Base-by-base conservation (phyloP, 2,329 filamentous ascomycete species). In the Pseudogymnoascus sp. region DNA sequence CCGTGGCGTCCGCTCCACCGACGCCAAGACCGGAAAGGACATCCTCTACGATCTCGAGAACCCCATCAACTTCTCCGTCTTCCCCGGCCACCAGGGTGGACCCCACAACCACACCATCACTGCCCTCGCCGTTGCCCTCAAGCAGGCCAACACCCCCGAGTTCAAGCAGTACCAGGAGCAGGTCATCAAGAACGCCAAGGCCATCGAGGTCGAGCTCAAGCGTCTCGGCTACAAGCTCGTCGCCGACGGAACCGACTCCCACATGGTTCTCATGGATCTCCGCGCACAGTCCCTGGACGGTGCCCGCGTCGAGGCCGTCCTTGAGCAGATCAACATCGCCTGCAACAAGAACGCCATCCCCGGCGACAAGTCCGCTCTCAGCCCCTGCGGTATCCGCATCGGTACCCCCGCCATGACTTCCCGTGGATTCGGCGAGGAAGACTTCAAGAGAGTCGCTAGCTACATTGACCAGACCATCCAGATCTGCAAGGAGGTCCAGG, bases 91-190 rank as follows among this genome's bases (percentile, higher is more conserved):
- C 82, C 95, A 99, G 81, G 95, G 95, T 75, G 95, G 95, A 34
- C 95, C 95, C 62, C 95, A 99, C 85, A 99, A 99, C 83, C 95
- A 99, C 86, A 99, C 95, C 76, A 99, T 99, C 80, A 98, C 93
- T 67, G 95, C 95, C 61, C 85, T 99, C 68, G 88, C 95, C 37
- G 95, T 99, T 65, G 95, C 95, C 51, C 84, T 99, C 69, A 93
- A 96, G 81, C 95, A 99, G 81, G 93, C 95, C 23, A 87, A 92
- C 71, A 88, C 86, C 62, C 86, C 89, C 63, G 93, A 98, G 71
- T 99, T 98, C 85, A 90, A 90, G 80, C 83, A 88, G 67, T 99
- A 99, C 83, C 95, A 99, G 80, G 80, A 93, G 77, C 89, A 93
- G 77, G 95, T 99, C 31, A 82, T 98, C 64, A 84, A 89, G 77